phyloP scores from a whole-genome alignment of 805 yeast species.

The Wickerhamiella vanderwaltii region DNA sequence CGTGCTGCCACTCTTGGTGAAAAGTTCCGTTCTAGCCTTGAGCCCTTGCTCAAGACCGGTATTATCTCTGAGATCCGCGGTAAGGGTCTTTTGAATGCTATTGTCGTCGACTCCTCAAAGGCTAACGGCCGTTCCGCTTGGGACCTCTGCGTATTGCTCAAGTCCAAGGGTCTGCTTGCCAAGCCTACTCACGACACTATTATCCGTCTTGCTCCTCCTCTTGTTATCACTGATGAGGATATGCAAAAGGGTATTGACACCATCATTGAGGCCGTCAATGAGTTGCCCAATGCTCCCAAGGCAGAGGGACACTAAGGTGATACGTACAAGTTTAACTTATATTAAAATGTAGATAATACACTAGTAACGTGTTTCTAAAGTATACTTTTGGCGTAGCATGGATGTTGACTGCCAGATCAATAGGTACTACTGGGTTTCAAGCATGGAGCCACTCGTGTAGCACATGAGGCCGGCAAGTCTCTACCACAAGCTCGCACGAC shows the following conservation, averaged over 20 bases:
- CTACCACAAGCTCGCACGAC: too few species aligned
- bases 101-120: conserved; percentile 75
- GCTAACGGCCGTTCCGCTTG: conserved; percentile 88
- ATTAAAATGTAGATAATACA: too few species aligned
- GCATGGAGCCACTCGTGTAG: too few species aligned
- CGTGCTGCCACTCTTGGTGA: conserved; percentile 64
- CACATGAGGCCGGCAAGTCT: too few species aligned
- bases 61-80: conserved; percentile 58
- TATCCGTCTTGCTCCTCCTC: conserved; percentile 91
- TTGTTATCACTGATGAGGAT: conserved; percentile 82
- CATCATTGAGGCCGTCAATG: conserved; percentile 47
- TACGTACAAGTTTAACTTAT: too few species aligned
- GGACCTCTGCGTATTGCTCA: conserved; percentile 88
- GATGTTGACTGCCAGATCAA: too few species aligned
- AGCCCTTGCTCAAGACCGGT: conserved; percentile 32
- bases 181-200: conserved; percentile 95
- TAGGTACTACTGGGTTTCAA: too few species aligned
- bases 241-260: conserved; percentile 67
- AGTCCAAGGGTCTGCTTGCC: conserved; percentile 78
- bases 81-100: conserved; percentile 75
- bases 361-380: too few species aligned
- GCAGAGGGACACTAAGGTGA: conserved; percentile 13
- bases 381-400: too few species aligned
- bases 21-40: conserved; percentile 41
- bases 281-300: conserved; percentile 26